phyloP scores from a whole-genome alignment of 2,329 filamentous ascomycete species.

The Fusarium sp. region DNA sequence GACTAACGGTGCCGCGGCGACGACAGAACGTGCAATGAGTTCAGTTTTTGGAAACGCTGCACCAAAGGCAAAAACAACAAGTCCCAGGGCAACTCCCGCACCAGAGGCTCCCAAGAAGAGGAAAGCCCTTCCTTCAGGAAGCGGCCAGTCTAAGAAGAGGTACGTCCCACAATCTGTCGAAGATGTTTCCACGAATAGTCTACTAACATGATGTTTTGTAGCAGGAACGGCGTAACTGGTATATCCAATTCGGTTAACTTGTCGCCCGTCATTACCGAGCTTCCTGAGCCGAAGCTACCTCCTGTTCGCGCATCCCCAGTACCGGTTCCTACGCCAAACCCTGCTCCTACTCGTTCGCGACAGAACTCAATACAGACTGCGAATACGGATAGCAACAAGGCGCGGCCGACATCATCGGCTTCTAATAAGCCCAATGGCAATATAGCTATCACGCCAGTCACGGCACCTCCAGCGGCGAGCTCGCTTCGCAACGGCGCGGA shows the following conservation, averaged over 20 bases:
- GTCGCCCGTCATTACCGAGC: constrained; percentile 78
- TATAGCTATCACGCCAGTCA: constrained; percentile 55
- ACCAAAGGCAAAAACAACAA: constrained; percentile 71
- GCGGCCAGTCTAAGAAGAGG: constrained; percentile 84
- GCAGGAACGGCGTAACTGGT: constrained; percentile 57
- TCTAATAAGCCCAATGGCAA: constrained; percentile 71
- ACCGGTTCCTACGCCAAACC: constrained; percentile 67
- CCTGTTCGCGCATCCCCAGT: constrained; percentile 69
- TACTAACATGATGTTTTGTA: constrained; percentile 39
- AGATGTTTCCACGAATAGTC: neutral
- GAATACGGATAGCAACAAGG: constrained; percentile 65
- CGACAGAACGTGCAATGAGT: constrained; percentile 78
- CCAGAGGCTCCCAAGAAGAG: constrained; percentile 78
- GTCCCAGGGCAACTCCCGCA: constrained; percentile 75
- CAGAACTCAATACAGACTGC: constrained; percentile 76
- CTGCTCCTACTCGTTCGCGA: constrained; percentile 77
- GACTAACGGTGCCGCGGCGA: constrained; percentile 59
- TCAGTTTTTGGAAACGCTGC: constrained; percentile 63
- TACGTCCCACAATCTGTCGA: constrained; percentile 56
- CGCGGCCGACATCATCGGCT: constrained; percentile 69
- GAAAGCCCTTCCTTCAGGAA: constrained; percentile 73
- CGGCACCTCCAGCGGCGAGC: constrained; percentile 47
- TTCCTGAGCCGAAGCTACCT: constrained; percentile 69
- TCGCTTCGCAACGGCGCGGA: constrained; percentile 55
- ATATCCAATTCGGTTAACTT: constrained; percentile 79